Evolutionary conservation across 2,329 filamentous ascomycete species (phyloP).

Genomic region (Exophiala sp.): DNA sequence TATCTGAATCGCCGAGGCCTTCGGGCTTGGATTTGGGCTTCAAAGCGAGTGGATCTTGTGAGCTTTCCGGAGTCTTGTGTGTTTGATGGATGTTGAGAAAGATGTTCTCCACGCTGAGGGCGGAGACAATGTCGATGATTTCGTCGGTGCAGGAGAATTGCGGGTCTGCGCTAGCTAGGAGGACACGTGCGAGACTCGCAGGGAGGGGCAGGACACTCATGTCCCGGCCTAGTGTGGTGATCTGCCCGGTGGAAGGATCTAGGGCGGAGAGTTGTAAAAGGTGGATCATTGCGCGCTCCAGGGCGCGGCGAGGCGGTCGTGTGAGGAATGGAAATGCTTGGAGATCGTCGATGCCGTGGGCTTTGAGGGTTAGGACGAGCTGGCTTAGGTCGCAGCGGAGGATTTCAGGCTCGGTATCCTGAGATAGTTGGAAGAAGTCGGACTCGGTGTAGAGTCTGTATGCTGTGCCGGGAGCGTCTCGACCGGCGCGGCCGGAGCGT

Average conservation of each 20-base stretch:
- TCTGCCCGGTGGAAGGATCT: slow-evolving; percentile 60
- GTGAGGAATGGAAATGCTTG: slow-evolving; percentile 82
- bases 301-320: slow-evolving; percentile 68
- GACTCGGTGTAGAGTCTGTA: slow-evolving; percentile 82
- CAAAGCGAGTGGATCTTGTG: not conserved
- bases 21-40: not conserved
- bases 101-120: slow-evolving; percentile 62
- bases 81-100: slow-evolving; percentile 52
- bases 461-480: slow-evolving; percentile 87
- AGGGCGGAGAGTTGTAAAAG: slow-evolving; percentile 76
- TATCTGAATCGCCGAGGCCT: slow-evolving; percentile 7
- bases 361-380: slow-evolving; percentile 88
- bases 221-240: slow-evolving; percentile 69
- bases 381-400: slow-evolving; percentile 83
- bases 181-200: slow-evolving; percentile 73
- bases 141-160: slow-evolving; percentile 72
- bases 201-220: slow-evolving; percentile 83
- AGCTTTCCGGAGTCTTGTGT: not conserved
- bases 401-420: slow-evolving; percentile 82
- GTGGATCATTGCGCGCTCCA: slow-evolving; percentile 78
- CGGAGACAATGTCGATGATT: slow-evolving; percentile 76
- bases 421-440: slow-evolving; percentile 66
- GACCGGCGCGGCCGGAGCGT: slow-evolving; percentile 82
- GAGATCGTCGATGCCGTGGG: slow-evolving; percentile 78
- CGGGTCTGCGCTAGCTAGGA: slow-evolving; percentile 72